phyloP scores from a whole-genome alignment of 306 rosid genomes.

The Quillaja saponaria region DNA sequence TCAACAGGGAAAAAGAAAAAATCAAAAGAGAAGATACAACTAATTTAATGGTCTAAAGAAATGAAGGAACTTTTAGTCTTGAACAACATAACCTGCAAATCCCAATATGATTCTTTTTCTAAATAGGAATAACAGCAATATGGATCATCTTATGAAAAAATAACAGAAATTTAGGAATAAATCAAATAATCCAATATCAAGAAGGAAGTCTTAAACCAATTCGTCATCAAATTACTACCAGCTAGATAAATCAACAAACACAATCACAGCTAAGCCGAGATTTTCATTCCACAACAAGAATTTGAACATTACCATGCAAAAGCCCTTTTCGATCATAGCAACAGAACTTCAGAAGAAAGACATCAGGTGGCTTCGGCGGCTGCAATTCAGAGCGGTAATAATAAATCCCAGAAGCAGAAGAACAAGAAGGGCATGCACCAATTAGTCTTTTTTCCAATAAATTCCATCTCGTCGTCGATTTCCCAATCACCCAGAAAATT shows the following conservation, averaged over 20 bases:
- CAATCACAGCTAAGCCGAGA: conserved; percentile 3
- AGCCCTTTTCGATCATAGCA: conserved; percentile 80
- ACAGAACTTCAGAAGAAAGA: conserved; percentile 73
- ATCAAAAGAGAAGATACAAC: too few species aligned
- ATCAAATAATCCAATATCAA: neutral
- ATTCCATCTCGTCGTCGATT: conserved; percentile 72
- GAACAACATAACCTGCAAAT: too few species aligned
- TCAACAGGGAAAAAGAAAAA: too few species aligned
- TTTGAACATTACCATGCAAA: conserved; percentile 64
- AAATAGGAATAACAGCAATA: too few species aligned
- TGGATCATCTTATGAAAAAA: neutral
- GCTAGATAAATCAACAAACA: conserved; percentile 12
- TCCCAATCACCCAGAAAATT: conserved; percentile 86
- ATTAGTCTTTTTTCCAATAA: conserved; percentile 78
- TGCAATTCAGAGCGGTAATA: conserved; percentile 61
- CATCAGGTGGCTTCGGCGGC: conserved; percentile 72
- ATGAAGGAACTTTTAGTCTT: too few species aligned
- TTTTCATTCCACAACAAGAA: neutral
- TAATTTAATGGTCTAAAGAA: too few species aligned
- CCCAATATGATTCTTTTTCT: too few species aligned
- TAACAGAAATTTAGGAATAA: too few species aligned
- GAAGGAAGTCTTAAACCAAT: neutral
- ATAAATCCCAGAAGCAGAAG: conserved; percentile 79
- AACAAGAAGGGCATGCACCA: conserved; percentile 84
- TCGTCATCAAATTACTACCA: conserved; percentile 5